Evolutionary conservation across 805 yeast genomes (phyloP).

Genomic region (Diddensiella santjacobensis): DNA sequence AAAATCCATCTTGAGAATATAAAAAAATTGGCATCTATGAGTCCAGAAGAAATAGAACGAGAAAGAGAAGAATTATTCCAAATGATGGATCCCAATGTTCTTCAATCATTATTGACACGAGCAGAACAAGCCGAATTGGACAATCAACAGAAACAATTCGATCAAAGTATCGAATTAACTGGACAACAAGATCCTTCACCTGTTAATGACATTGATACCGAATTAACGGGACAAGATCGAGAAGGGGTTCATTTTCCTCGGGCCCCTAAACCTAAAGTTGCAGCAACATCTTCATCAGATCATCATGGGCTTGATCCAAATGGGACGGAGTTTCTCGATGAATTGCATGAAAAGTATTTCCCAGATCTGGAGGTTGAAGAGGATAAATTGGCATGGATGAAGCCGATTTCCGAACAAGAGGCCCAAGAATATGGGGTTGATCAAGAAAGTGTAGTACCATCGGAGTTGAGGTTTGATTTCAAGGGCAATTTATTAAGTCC

Average conservation of each 20-base stretch:
- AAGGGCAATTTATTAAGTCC: slow-evolving; percentile 72
- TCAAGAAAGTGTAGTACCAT: slow-evolving; percentile 34
- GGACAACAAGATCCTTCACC: slow-evolving; percentile 25
- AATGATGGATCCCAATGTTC: slow-evolving; percentile 64
- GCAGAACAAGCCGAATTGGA: slow-evolving; percentile 42
- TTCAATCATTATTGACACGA: slow-evolving; percentile 43
- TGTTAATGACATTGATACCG: slow-evolving; percentile 35
- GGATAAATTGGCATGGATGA: slow-evolving; percentile 88
- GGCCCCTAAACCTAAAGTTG: slow-evolving; percentile 39
- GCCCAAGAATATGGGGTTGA: slow-evolving; percentile 42
- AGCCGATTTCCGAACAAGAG: slow-evolving; percentile 46
- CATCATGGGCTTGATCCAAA: slow-evolving; percentile 57
- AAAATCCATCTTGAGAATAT: slow-evolving; percentile 75
- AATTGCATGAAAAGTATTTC: slow-evolving; percentile 77
- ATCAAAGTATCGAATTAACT: too few species aligned
- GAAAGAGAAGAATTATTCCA: slow-evolving; percentile 65
- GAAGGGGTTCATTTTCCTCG: slow-evolving; percentile 41
- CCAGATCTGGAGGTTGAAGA: slow-evolving; percentile 87
- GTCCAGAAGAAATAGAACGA: slow-evolving; percentile 56
- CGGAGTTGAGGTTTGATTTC: slow-evolving; percentile 84
- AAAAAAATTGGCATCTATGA: slow-evolving; percentile 56
- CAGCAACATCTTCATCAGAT: slow-evolving; percentile 11
- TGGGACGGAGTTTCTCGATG: slow-evolving; percentile 74
- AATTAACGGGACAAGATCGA: slow-evolving; percentile 22
- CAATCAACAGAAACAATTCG: neutral